Evolutionary conservation across 2,329 filamentous ascomycete genomes (phyloP).

Genomic region (Verticillium nonalfalfae): DNA sequence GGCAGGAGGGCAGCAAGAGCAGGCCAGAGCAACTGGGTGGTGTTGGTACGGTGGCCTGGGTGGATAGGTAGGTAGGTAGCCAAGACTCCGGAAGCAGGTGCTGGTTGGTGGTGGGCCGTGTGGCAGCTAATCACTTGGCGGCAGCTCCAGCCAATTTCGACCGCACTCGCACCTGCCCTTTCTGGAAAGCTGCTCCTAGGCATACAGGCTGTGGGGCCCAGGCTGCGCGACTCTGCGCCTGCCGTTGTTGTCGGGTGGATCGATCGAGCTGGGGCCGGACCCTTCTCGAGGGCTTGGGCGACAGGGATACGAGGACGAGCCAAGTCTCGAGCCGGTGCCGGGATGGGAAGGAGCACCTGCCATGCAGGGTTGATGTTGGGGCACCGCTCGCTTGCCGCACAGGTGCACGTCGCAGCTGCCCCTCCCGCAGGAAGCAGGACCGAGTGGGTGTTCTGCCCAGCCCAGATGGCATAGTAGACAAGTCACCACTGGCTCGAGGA

Average conservation of each 20-base stretch:
- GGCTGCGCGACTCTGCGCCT: background rate
- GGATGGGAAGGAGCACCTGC: background rate
- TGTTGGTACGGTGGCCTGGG: too few species aligned
- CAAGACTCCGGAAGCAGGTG: background rate
- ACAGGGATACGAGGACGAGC: background rate
- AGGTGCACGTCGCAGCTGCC: background rate
- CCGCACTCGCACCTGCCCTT: background rate
- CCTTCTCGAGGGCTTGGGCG: background rate
- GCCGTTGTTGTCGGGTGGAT: slow-evolving; percentile 1
- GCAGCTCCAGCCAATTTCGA: slow-evolving; percentile 3
- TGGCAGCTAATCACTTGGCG: slow-evolving; percentile 3
- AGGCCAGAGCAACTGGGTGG: background rate
- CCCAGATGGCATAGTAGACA: background rate
- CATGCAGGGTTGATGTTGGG: background rate
- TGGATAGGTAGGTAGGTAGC: background rate
- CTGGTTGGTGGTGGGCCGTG: background rate
- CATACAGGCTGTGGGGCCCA: background rate
- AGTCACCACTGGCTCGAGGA: background rate
- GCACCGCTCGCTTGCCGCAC: background rate
- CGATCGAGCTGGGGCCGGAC: slow-evolving; percentile 1
- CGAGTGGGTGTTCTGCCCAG: background rate
- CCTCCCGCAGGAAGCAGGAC: background rate
- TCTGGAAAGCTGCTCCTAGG: background rate
- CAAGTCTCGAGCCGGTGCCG: background rate
- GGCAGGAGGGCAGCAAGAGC: background rate